Conservation (phyloP, 2,329 filamentous ascomycete species). For the Pestalotiopsis sp. region DNA sequence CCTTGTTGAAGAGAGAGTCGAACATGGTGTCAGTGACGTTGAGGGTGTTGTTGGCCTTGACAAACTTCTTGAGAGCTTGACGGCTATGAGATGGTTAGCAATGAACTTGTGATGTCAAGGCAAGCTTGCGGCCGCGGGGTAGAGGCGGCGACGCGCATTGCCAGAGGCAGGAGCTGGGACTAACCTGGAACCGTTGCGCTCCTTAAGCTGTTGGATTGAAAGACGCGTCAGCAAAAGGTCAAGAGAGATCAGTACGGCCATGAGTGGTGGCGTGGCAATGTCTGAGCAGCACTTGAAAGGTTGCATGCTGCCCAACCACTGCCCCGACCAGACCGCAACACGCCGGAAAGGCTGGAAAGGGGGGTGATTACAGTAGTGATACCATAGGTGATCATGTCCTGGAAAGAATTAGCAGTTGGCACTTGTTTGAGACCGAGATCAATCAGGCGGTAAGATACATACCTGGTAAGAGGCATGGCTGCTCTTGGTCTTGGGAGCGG, state of each 20-base stretch:
- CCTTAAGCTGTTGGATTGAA: slow-evolving; percentile 52
- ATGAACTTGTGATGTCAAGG: slow-evolving; percentile 16
- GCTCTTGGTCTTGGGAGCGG: slow-evolving; percentile 45
- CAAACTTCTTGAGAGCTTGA: slow-evolving; percentile 62
- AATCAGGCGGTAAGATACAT: slow-evolving; percentile 28
- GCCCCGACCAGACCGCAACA: slow-evolving; percentile 28
- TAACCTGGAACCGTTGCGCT: slow-evolving; percentile 60
- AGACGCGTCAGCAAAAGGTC: slow-evolving; percentile 39
- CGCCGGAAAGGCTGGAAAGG: slow-evolving; percentile 34
- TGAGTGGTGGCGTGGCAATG: neutral
- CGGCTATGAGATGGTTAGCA: slow-evolving; percentile 38
- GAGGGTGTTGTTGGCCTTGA: slow-evolving; percentile 35
- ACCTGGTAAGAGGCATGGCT: slow-evolving; percentile 61
- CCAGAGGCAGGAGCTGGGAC: neutral
- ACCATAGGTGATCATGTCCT: slow-evolving; percentile 66
- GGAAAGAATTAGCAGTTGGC: slow-evolving; percentile 33
- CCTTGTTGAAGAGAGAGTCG: slow-evolving; percentile 68
- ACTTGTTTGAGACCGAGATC: slow-evolving; percentile 17
- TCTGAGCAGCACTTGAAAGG: neutral
- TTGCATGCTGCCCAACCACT: slow-evolving; percentile 11
- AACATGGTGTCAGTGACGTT: slow-evolving; percentile 53
- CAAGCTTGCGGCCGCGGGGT: slow-evolving; percentile 12
- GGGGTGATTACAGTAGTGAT: slow-evolving; percentile 57
- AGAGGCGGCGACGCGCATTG: slow-evolving; percentile 13
- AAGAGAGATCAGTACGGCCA: neutral